phyloP scores from a whole-genome alignment of 1,139 yeast genomes.

The Blastobotrys capitulatus region DNA sequence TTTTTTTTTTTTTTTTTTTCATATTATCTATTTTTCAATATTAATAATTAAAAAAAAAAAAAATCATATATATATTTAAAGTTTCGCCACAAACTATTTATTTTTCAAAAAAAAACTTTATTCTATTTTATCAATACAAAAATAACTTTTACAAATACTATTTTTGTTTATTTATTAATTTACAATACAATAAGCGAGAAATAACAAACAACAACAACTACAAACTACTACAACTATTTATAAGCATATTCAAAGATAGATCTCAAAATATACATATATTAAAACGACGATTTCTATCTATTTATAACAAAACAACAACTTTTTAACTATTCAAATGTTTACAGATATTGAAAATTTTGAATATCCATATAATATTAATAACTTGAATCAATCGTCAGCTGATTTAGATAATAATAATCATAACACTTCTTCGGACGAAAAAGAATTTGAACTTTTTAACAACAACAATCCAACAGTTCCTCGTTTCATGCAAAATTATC shows the following conservation, averaged over 20 bases:
- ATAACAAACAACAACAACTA: neutral
- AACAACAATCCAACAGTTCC: conserved; percentile 5
- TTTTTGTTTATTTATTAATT: neutral
- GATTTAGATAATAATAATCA: neutral
- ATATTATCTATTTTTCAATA: too few relatives aligned
- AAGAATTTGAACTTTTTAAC: neutral
- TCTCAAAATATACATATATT: too few relatives aligned
- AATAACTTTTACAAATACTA: neutral
- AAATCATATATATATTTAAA: too few relatives aligned
- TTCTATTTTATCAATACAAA: neutral
- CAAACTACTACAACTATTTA: too few relatives aligned
- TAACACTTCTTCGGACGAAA: neutral
- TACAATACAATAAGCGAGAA: neutral
- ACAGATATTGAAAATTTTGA: too few relatives aligned
- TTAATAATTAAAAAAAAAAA: too few relatives aligned
- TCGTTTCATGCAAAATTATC: conserved; percentile 4
- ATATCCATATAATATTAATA: neutral
- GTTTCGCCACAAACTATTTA: too few relatives aligned
- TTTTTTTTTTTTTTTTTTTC: too few relatives aligned
- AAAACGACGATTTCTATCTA: neutral
- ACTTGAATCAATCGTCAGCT: neutral
- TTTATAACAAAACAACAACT: neutral
- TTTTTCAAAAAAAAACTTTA: neutral
- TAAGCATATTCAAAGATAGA: too few relatives aligned
- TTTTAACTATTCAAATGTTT: too few relatives aligned